A percentile compares a stretch with the other conserved stretches of the same genome.
Conservation (phyloP, 1,284 basidiomycete species). For the Microbotryum silenes-acaulis region DNA sequence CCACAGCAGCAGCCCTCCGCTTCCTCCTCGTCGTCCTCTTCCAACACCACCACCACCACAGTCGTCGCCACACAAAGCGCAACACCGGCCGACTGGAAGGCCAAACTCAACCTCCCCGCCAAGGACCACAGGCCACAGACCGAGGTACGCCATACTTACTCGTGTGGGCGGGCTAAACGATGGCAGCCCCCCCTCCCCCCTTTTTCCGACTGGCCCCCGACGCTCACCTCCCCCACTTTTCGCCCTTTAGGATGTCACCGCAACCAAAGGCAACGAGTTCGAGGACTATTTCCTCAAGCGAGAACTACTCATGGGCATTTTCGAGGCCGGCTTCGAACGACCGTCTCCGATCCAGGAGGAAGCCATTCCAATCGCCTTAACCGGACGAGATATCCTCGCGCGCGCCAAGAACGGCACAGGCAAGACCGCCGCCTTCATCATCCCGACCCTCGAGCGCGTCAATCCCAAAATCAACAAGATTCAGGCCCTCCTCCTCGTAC, state of each 20-base stretch:
- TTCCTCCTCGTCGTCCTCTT: too few species aligned
- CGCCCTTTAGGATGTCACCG: slow-evolving; percentile 66
- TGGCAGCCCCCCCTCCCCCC: neutral
- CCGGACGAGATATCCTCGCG: slow-evolving; percentile 65
- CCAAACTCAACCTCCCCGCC: slow-evolving; percentile 69
- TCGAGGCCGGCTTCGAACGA: slow-evolving; percentile 92
- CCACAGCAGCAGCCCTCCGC: too few species aligned
- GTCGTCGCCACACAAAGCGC: too few species aligned
- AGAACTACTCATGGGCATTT: slow-evolving; percentile 80
- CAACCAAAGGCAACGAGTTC: slow-evolving; percentile 83
- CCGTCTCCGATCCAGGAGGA: slow-evolving; percentile 99
- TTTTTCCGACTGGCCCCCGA: neutral
- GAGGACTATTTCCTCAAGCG: slow-evolving; percentile 74
- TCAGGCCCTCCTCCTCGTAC: slow-evolving; percentile 87
- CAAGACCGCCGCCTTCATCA: slow-evolving; percentile 97
- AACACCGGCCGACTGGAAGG: slow-evolving; percentile 43
- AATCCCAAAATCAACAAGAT: slow-evolving; percentile 81
- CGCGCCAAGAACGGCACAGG: slow-evolving; percentile 47
- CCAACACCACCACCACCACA: too few species aligned
- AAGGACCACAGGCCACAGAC: slow-evolving; percentile 89
- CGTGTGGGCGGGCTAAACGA: neutral
- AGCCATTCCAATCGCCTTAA: slow-evolving; percentile 52
- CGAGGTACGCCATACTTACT: slow-evolving; percentile 47
- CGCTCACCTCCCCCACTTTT: neutral
- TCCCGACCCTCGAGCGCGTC: slow-evolving; percentile 89